Evolutionary conservation across 2,329 filamentous ascomycete genomes (phyloP).

Genomic region (Thielaviopsis ethacetica): DNA sequence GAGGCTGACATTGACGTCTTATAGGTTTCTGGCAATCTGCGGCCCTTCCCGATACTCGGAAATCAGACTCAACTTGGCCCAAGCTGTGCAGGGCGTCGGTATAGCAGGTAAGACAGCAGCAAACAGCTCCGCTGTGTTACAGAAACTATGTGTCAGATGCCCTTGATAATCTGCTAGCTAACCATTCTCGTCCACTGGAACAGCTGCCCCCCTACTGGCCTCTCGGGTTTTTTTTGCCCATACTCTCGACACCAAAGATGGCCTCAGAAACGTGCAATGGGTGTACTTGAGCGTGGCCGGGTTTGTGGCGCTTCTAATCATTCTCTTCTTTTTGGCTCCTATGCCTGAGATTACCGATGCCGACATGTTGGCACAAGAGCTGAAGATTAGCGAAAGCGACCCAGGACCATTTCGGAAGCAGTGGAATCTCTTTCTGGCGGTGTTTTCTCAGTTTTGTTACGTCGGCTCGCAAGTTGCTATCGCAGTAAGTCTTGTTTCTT

Average conservation of each 20-base stretch:
- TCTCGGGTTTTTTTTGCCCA: slow-evolving; percentile 45
- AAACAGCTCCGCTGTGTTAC: background rate
- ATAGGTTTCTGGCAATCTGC: slow-evolving; percentile 20
- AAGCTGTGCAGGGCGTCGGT: slow-evolving; percentile 62
- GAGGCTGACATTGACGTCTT: background rate
- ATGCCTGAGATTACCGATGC: slow-evolving; percentile 40
- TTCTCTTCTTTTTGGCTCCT: slow-evolving; percentile 39
- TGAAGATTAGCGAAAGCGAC: slow-evolving; percentile 24
- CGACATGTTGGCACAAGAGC: slow-evolving; percentile 40
- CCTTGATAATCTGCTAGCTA: slow-evolving; percentile 38
- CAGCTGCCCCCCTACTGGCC: slow-evolving; percentile 38
- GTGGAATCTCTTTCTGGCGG: slow-evolving; percentile 43
- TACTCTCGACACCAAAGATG: slow-evolving; percentile 29
- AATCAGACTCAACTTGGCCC: slow-evolving; percentile 55
- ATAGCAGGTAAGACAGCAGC: slow-evolving; percentile 30
- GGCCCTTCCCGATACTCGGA: slow-evolving; percentile 54
- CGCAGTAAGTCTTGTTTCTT: slow-evolving; percentile 15
- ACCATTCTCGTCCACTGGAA: slow-evolving; percentile 19
- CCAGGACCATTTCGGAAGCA: slow-evolving; percentile 38
- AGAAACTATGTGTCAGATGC: background rate
- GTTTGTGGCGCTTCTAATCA: slow-evolving; percentile 39
- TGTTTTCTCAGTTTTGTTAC: slow-evolving; percentile 47
- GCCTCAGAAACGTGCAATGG: slow-evolving; percentile 45
- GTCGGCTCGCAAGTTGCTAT: slow-evolving; percentile 41
- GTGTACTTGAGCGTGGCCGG: slow-evolving; percentile 45